Evolutionary conservation across 352 stramenopile species (phyloP), one percentile per base, ranked within the genome.

Genomic region (Phytopythium montanum): DNA sequence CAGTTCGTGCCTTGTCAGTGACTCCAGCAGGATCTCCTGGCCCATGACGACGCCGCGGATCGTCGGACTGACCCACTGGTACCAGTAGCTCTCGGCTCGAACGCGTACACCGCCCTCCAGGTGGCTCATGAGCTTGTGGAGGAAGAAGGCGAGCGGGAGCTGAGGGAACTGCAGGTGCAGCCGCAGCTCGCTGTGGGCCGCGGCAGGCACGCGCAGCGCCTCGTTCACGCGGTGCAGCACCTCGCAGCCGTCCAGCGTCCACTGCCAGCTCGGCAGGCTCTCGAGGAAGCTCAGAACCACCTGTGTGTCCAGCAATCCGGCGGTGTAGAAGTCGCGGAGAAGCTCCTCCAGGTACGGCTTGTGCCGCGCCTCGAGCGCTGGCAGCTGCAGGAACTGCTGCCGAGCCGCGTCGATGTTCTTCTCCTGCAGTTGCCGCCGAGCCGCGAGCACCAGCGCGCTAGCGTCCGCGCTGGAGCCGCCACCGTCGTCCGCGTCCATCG

Each of bases 251-350:
- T 89, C 79, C 13, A 89, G 63, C 54, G 81, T 85, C 81, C 79
- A 91, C 50, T 87, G 62, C 79, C 76, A 88, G 61, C 74, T 85
- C 4, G 79, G 79, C 34, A 91, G 68, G 14, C 58, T 69, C 53
- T 91, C 77, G 19, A 91, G 69, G 66, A 91, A 91, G 64, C 73
- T 86, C 23, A 91, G 61, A 51, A 91, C 54, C 65, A 83, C 74
- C 21, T 79, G 69, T 9, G 88, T 65, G 59, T 91, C 79, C 56
- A 85, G 82, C 19, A 87, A 42, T 4, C 81, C 79, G 5, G 77
- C 73, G 26, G 74, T 73, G 69, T 91, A 91, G 28, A 80, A 83
- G 60, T 89, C 79, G 28, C 79, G 69, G 7, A 91, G 62, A n/a
- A 72, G 70, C 23, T 69, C 68, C 33, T 89, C 79, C 19, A 91